phyloP scores from a whole-genome alignment of 2,329 filamentous ascomycete species.

The Raffaelea ambrosiae region DNA sequence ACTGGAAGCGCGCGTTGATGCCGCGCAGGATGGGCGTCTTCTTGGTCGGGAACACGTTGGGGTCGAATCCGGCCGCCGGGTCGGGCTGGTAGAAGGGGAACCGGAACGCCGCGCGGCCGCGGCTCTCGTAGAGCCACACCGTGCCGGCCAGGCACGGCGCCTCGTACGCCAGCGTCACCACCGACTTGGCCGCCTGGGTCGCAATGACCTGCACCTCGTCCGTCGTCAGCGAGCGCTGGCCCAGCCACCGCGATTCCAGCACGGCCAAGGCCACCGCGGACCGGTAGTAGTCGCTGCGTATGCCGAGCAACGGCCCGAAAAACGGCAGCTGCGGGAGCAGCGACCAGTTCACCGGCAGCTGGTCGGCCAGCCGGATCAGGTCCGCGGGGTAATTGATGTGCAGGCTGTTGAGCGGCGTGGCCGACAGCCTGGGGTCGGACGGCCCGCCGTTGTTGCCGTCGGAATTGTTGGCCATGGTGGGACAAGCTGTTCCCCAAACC shows the following conservation, averaged over 20 bases:
- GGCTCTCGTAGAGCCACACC: slow-evolving; percentile 3
- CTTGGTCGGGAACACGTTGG: slow-evolving; percentile 8
- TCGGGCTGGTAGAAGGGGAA: slow-evolving; percentile 13
- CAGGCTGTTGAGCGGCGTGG: slow-evolving; percentile 4
- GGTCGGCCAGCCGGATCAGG: slow-evolving; percentile 5
- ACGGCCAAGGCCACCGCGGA: slow-evolving; percentile 8
- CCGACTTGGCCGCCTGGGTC: slow-evolving; percentile 8
- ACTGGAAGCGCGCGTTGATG: slow-evolving; percentile 5
- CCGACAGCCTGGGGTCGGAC: slow-evolving; percentile 2
- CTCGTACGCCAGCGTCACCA: slow-evolving; percentile 7
- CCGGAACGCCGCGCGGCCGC: slow-evolving; percentile 10
- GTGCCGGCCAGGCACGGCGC: slow-evolving; percentile 5
- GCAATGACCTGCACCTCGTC: slow-evolving; percentile 13
- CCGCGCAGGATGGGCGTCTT: slow-evolving; percentile 2
- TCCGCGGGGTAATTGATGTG: slow-evolving; percentile 7
- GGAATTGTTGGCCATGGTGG: neutral
- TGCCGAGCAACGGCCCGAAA: slow-evolving; percentile 7
- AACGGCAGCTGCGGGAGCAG: slow-evolving; percentile 11
- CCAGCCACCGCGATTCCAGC: slow-evolving; percentile 8
- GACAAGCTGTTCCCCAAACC: too few relatives aligned
- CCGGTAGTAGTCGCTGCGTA: slow-evolving; percentile 9
- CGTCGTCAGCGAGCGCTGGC: slow-evolving; percentile 10
- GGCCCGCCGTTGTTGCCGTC: neutral
- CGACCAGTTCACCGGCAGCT: slow-evolving; percentile 11
- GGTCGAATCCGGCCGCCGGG: slow-evolving; percentile 8